A percentile compares a stretch with the other conserved stretches of the same genome.
Evolutionary conservation across 345 rosid genomes (phyloP).

Genomic region (Psidium friedrichsthalianum): DNA sequence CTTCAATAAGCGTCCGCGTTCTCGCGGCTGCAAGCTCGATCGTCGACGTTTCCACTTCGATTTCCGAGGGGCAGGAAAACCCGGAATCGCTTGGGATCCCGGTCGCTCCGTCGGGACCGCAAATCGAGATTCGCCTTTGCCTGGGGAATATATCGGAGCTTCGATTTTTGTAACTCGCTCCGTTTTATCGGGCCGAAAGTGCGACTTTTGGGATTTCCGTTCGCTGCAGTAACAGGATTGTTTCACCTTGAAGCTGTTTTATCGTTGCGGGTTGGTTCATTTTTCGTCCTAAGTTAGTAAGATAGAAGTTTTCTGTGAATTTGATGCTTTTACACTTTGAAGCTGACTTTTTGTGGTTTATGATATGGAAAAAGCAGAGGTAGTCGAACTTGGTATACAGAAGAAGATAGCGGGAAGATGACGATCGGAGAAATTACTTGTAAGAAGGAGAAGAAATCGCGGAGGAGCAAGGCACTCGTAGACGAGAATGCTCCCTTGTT

Average conservation of each 20-base stretch:
- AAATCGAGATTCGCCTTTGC: background rate
- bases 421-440: slow-evolving; percentile 26
- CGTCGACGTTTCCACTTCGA: background rate
- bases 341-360: background rate
- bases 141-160: background rate
- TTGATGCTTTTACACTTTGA: background rate
- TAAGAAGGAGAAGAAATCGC: slow-evolving; percentile 40
- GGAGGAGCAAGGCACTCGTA: slow-evolving; percentile 15
- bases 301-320: background rate
- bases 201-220: background rate
- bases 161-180: background rate
- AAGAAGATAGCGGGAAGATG: slow-evolving; percentile 21
- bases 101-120: background rate
- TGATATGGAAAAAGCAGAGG: background rate
- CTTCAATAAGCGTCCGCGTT: background rate
- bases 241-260: background rate
- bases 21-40: background rate
- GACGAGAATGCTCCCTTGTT: slow-evolving; percentile 52
- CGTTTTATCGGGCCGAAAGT: background rate
- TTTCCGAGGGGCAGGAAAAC: background rate
- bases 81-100: background rate
- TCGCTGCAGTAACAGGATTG: background rate
- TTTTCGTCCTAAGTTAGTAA: background rate
- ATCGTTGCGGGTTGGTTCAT: background rate
- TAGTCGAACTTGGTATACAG: background rate